A percentile compares a stretch with the other conserved stretches of the same genome.
phyloP scores from a whole-genome alignment of 2,329 filamentous ascomycete species.

The Ceratocystis harringtonii region DNA sequence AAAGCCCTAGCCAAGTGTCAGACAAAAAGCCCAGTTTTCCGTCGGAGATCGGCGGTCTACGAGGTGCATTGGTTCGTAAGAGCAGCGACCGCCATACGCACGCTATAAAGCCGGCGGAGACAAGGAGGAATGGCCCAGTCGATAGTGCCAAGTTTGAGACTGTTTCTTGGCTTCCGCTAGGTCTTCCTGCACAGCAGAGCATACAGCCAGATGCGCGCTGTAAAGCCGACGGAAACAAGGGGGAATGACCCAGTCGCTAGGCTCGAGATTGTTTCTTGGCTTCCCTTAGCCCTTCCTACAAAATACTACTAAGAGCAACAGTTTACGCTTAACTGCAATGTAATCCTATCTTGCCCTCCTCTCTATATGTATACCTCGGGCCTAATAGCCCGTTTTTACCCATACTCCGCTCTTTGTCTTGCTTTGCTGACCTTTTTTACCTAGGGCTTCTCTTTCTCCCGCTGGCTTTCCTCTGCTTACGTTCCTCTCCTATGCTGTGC shows the following conservation, averaged over 20 bases:
- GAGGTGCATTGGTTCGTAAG: no score
- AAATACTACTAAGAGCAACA: no score
- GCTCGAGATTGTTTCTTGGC: background rate
- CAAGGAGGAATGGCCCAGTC: background rate
- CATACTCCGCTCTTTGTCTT: no score
- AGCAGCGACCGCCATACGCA: background rate
- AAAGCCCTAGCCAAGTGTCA: background rate
- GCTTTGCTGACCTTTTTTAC: no score
- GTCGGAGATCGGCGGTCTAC: background rate
- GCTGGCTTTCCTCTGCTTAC: background rate
- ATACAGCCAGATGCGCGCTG: background rate
- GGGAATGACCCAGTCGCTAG: background rate
- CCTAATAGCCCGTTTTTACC: no score
- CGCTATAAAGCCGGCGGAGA: background rate
- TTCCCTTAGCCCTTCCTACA: no score
- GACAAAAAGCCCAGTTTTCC: background rate
- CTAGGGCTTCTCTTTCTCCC: background rate
- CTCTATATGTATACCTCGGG: no score
- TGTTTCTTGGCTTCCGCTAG: background rate
- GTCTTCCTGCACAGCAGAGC: no score
- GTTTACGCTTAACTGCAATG: no score
- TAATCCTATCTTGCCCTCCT: no score
- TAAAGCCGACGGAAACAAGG: background rate
- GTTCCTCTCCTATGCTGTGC: background rate
- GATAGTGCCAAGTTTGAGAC: background rate